Evolutionary conservation across 129 eudicot genomes (phyloP).

Genomic region (carrot (Daucus carota)): DNA sequence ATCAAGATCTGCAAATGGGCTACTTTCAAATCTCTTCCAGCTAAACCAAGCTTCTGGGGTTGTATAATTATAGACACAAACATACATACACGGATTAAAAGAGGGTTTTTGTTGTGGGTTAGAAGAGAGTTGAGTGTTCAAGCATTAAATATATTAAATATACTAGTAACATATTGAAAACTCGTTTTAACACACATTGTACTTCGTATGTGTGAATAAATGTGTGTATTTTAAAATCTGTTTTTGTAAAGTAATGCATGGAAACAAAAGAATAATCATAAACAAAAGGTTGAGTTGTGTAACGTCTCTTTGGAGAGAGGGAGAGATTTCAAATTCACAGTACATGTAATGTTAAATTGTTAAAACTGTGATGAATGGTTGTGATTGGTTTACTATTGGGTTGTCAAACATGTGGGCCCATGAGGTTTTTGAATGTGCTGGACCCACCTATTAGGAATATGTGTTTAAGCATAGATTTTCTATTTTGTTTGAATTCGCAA

Average conservation of each 20-base stretch:
- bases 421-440: neutral
- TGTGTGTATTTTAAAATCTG: neutral
- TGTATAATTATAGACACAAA: neutral
- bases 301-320: constrained; percentile 79
- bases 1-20: constrained; percentile 29
- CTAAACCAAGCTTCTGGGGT: constrained; percentile 19
- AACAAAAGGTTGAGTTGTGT: constrained; percentile 43
- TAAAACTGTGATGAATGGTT: neutral
- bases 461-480: too few species aligned
- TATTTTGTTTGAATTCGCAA: too few species aligned
- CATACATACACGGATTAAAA: neutral
- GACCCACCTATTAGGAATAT: too few species aligned
- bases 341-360: neutral
- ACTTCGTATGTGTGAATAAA: neutral
- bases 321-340: constrained; percentile 75
- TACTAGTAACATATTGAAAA: neutral
- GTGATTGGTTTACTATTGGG: neutral
- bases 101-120: constrained; percentile 7
- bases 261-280: constrained; percentile 9
- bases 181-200: too few species aligned
- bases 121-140: constrained; percentile 25
- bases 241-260: constrained; percentile 10
- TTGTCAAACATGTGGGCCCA: neutral
- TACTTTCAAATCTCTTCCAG: neutral
- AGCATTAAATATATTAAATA: constrained; percentile 66